Evolutionary conservation across 805 yeast species (phyloP).

Genomic region (Candida germanica): DNA sequence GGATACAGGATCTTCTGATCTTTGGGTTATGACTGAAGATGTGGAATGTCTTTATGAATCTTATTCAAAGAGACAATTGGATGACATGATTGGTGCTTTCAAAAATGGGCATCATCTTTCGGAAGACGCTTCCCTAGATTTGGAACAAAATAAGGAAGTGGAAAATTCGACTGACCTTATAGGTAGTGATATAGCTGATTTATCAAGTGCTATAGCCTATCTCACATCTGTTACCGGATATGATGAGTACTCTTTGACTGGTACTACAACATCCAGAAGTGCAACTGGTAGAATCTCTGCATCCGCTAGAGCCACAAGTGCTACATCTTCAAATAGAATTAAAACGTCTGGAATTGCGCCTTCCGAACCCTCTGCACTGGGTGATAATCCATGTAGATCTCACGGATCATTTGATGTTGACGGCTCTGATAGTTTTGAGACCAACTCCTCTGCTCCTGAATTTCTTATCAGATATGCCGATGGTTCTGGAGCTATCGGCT

Average conservation of each 20-base stretch:
- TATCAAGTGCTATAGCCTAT: no score
- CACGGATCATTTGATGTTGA: constrained; percentile 49
- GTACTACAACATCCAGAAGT: no score
- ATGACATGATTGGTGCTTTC: background rate
- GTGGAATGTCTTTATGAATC: constrained; percentile 1
- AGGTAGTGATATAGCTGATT: no score
- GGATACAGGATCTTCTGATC: constrained; percentile 43
- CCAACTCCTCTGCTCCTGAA: constrained; percentile 35
- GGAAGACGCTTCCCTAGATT: background rate
- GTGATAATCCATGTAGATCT: constrained; percentile 27
- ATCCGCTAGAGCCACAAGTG: no score
- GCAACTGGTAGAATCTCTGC: no score
- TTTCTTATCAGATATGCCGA: constrained; percentile 50
- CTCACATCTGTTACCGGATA: no score
- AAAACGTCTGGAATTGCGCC: background rate
- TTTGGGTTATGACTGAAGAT: constrained; percentile 36
- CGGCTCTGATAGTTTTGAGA: constrained; percentile 33
- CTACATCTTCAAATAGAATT: no score
- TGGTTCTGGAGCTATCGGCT: constrained; percentile 43
- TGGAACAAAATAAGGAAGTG: background rate
- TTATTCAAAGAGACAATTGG: constrained; percentile 2
- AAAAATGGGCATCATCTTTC: background rate
- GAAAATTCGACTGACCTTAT: no score
- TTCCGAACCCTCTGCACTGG: constrained; percentile 6
- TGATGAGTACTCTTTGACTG: no score